Percentiles rank a stretch among this genome's conserved stretches.
These are phyloP conservation scores for Phytopythium kandeliae DNA, from an alignment of 352 stramenopile genomes.

Conservation along the genomic window DNA sequence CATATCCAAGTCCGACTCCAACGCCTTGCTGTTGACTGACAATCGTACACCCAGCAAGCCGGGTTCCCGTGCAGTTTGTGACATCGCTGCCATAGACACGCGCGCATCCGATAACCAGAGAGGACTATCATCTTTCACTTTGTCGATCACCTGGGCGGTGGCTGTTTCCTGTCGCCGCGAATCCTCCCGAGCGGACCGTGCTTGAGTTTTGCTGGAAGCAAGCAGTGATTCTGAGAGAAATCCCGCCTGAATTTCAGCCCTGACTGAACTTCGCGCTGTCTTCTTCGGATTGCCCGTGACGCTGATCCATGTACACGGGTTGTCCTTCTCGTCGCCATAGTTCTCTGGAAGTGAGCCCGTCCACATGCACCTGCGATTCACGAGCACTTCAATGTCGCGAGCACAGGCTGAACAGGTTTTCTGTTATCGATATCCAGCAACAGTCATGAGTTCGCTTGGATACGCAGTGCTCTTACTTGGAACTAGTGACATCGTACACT, in stretches of 20 bases:
- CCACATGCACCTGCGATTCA: constrained; percentile 61
- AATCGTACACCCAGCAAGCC: background rate
- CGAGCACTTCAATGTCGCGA: constrained; percentile 60
- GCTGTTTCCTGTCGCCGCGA: background rate
- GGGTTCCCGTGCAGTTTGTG: constrained; percentile 1
- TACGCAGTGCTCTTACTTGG: no score
- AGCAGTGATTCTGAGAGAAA: background rate
- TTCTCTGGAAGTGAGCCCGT: constrained; percentile 69
- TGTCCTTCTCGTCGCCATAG: constrained; percentile 62
- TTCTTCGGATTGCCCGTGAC: constrained; percentile 32
- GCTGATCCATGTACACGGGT: constrained; percentile 62
- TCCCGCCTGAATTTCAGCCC: background rate
- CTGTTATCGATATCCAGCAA: no score
- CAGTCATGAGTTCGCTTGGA: no score
- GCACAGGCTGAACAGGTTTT: constrained; percentile 41
- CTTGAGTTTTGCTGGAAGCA: background rate
- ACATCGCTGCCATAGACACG: background rate
- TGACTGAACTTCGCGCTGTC: constrained; percentile 17
- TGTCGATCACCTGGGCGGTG: background rate
- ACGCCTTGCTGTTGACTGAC: background rate
- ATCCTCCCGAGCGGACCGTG: background rate
- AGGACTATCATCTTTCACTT: background rate
- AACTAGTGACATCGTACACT: constrained; percentile 28
- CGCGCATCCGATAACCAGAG: constrained; percentile 4
- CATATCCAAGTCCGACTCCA: background rate